Conservation (phyloP, 306 rosid genomes). For the Lathyrus tuberosus region DNA sequence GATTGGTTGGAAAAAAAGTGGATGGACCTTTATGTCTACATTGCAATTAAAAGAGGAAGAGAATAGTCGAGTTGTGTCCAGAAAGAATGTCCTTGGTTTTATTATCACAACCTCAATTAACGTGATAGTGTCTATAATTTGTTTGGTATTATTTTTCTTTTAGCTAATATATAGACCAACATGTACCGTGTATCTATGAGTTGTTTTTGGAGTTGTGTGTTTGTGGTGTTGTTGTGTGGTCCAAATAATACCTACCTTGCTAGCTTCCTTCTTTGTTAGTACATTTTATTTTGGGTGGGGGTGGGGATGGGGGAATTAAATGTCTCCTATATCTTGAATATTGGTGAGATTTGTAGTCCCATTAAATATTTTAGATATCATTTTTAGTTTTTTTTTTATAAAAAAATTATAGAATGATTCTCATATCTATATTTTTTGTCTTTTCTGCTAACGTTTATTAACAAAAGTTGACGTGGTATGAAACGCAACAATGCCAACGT, state of each 20-base stretch:
- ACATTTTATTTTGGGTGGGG: background rate
- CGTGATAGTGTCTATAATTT: slow-evolving; percentile 4
- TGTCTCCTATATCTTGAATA: background rate
- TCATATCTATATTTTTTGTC: too few relatives aligned
- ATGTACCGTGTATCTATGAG: slow-evolving; percentile 41
- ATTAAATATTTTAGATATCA: too few relatives aligned
- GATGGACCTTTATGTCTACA: slow-evolving; percentile 39
- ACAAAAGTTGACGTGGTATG: too few relatives aligned
- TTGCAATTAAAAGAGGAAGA: slow-evolving; percentile 30
- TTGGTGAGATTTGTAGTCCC: background rate
- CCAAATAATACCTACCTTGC: slow-evolving; percentile 22
- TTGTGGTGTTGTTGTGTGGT: slow-evolving; percentile 38
- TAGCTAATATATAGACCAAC: slow-evolving; percentile 41
- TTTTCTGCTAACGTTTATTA: too few relatives aligned
- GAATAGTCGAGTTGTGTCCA: slow-evolving; percentile 40
- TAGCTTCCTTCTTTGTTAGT: background rate
- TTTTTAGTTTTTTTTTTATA: too few relatives aligned
- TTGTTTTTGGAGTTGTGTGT: slow-evolving; percentile 37
- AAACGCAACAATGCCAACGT: too few relatives aligned
- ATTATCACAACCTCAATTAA: slow-evolving; percentile 3
- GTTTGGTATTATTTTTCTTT: slow-evolving; percentile 21
- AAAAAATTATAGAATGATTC: too few relatives aligned
- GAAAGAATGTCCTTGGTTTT: slow-evolving; percentile 14
- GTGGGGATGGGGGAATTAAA: background rate
- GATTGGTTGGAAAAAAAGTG: slow-evolving; percentile 21